These are phyloP conservation scores for Cytospora schulzeri DNA, from an alignment of 2,329 filamentous ascomycete species.

Conservation along the genomic window DNA sequence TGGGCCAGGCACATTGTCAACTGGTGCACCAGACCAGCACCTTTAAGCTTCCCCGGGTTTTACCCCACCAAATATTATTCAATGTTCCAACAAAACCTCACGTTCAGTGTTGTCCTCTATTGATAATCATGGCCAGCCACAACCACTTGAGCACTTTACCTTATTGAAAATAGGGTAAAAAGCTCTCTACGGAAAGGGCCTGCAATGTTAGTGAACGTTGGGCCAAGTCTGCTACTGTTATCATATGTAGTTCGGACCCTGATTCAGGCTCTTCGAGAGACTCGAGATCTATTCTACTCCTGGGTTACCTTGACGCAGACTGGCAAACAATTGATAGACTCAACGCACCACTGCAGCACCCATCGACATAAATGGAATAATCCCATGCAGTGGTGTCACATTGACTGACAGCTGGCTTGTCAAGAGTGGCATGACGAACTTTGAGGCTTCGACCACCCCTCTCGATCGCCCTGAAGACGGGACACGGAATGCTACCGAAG, in stretches of 20 bases:
- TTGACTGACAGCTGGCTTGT: background rate
- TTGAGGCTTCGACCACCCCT: background rate
- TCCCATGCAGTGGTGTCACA: conserved; percentile 6
- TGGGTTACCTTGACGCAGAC: too few relatives aligned
- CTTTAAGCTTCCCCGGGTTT: background rate
- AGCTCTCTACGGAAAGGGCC: background rate
- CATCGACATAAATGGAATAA: background rate
- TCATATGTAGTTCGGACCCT: conserved; percentile 7
- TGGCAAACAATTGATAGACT: too few relatives aligned
- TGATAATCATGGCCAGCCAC: background rate
- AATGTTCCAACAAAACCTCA: background rate
- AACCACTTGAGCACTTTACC: background rate
- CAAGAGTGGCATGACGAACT: conserved; percentile 9
- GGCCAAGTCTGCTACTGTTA: background rate
- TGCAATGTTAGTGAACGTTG: background rate
- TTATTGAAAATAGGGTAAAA: background rate
- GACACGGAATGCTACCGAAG: background rate
- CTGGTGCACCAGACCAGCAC: background rate
- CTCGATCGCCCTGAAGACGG: conserved; percentile 12
- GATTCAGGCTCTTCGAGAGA: conserved; percentile 11
- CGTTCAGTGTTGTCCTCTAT: background rate
- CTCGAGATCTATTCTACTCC: background rate
- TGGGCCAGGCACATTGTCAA: background rate
- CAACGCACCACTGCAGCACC: too few relatives aligned
- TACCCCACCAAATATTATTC: background rate